These are phyloP conservation scores for Termitomyces sp. DNA, from an alignment of 768 basidiomycete species.

Conservation along the genomic window DNA sequence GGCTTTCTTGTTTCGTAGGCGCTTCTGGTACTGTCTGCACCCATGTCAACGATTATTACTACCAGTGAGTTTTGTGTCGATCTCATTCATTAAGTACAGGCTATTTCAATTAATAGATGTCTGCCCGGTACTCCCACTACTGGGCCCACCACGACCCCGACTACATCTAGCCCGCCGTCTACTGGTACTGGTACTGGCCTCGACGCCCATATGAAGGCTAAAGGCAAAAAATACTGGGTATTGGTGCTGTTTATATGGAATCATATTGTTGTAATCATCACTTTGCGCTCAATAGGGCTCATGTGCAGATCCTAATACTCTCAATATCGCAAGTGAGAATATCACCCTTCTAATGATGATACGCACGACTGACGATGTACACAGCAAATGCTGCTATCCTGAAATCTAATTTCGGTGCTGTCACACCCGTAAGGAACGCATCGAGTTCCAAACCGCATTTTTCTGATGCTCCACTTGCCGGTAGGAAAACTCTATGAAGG, in stretches of 20 bases:
- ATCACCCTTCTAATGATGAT: neutral
- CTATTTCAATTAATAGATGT: slow-evolving; percentile 16
- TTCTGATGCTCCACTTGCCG: neutral
- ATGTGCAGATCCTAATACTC: slow-evolving; percentile 23
- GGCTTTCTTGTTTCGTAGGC: slow-evolving; percentile 12
- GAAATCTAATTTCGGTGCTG: slow-evolving; percentile 29
- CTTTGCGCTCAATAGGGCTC: slow-evolving; percentile 17
- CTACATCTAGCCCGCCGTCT: slow-evolving; percentile 11
- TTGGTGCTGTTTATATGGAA: neutral
- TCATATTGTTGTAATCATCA: neutral
- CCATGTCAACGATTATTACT: slow-evolving; percentile 24
- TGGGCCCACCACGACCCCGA: slow-evolving; percentile 13
- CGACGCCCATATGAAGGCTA: slow-evolving; percentile 16
- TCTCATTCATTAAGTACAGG: neutral
- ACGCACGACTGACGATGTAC: neutral
- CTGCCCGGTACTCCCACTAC: slow-evolving; percentile 18
- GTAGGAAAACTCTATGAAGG: slow-evolving; percentile 35
- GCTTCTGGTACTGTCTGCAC: slow-evolving; percentile 27
- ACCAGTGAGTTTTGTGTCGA: slow-evolving; percentile 9
- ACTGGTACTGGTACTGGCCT: slow-evolving; percentile 14
- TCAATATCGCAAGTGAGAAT: slow-evolving; percentile 21
- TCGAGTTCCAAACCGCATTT: neutral
- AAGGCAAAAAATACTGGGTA: slow-evolving; percentile 26
- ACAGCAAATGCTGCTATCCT: slow-evolving; percentile 26
- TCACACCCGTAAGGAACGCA: slow-evolving; percentile 24